These are phyloP conservation scores for Claviceps quebecensis DNA, from an alignment of 2,329 filamentous ascomycete genomes.

Conservation along the genomic window DNA sequence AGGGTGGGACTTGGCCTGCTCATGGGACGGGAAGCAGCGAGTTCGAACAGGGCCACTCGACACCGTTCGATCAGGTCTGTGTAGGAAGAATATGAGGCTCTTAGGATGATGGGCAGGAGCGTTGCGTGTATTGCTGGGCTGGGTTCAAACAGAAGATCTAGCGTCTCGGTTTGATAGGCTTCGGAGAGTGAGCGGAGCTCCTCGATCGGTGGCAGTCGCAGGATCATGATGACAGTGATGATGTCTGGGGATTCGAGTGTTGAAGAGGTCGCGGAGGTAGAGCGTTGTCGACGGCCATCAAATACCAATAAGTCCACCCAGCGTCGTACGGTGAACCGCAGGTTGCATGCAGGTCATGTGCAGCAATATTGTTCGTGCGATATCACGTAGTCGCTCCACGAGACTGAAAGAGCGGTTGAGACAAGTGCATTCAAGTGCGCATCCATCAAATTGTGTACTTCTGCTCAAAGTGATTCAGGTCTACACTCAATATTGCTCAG, in stretches of 20 bases:
- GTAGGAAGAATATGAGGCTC: constrained; percentile 49
- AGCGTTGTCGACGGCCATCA: not conserved
- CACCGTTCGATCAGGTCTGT: constrained; percentile 53
- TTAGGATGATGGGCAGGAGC: constrained; percentile 50
- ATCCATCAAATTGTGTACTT: not conserved
- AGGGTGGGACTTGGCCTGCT: constrained; percentile 39
- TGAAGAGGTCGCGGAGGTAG: not conserved
- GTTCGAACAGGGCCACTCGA: constrained; percentile 44
- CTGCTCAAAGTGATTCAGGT: not conserved
- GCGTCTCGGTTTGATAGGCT: constrained; percentile 37
- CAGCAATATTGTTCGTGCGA: too few relatives aligned
- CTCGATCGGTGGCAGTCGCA: constrained; percentile 40
- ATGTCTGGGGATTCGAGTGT: not conserved
- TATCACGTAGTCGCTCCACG: too few relatives aligned
- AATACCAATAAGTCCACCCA: too few relatives aligned
- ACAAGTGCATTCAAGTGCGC: too few relatives aligned
- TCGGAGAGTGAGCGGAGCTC: constrained; percentile 42
- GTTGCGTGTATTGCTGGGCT: constrained; percentile 60
- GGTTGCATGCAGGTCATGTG: too few relatives aligned
- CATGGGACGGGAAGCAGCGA: constrained; percentile 35
- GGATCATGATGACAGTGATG: constrained; percentile 8
- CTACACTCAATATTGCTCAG: not conserved
- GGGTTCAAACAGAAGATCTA: constrained; percentile 78
- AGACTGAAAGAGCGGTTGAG: too few relatives aligned
- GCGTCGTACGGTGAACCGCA: too few relatives aligned